Evolutionary conservation across 306 rosid genomes (phyloP), one percentile per base, ranked within the genome.

Genomic region (Fragaria iinumae): DNA sequence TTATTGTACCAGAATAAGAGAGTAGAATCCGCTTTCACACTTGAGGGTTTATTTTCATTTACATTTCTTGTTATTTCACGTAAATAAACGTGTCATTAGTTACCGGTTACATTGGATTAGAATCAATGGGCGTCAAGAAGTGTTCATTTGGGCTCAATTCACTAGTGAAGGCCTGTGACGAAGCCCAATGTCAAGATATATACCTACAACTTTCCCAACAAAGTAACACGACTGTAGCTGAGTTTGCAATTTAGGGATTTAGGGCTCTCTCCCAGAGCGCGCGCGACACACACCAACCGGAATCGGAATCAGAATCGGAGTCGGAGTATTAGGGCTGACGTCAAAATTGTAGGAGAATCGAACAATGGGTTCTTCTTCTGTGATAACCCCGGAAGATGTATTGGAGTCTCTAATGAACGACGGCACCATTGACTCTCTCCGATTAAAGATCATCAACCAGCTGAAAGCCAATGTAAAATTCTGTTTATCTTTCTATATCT

Each of bases 381-480:
- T 93, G 69, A 88, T 89, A 71, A 86, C 88, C 79, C 97, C 96
- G 0, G 97, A 92, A 81, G 97, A 95, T 73, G 97, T 90, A 23
- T 81, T 95, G 86, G 96, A 89, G 71, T 90, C 96, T 69, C 75
- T 89, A 47, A 95, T 95, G 98, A 95, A 95, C 79, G 97, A 95
- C 73, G 97, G 99, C 48, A 90, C 97, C 67, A 95, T 95, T 6
- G 99, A 95, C 79, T 72, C 95, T 63, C 97, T 95, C 73, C 76
- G 97, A 72, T 84, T 95, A 87, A 95, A 92, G 97, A 95, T 92
- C 91, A 95, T 92, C 85, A 95, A 90, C 75, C 97, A 90, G 88
- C 99, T 95, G 82, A 95, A 95, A 85, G 96, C 97, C 88, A 95
- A 95, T 79, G 99, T 92, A 59, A 60, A 27, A 67, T 44, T 82